Evolutionary conservation across 2,329 filamentous ascomycete genomes (phyloP).

Genomic region (Camillea tinctor): DNA sequence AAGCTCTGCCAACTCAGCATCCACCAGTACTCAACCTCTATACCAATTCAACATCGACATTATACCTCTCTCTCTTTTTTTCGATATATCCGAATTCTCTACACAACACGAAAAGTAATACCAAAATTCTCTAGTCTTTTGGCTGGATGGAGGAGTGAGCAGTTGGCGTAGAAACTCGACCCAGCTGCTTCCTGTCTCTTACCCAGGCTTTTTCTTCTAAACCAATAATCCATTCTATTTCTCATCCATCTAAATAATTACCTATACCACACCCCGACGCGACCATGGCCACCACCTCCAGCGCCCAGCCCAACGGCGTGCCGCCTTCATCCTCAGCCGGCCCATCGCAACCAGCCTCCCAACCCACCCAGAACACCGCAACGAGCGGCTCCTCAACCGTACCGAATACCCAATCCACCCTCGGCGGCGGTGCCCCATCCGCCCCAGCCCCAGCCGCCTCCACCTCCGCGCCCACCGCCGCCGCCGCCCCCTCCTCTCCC

Average conservation of each 20-base stretch:
- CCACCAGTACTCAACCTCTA: not conserved
- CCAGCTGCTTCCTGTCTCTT: too few relatives aligned
- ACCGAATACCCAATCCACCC: slow-evolving; percentile 23
- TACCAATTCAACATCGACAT: not conserved
- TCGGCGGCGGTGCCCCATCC: slow-evolving; percentile 4
- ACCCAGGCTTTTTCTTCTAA: too few relatives aligned
- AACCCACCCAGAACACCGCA: slow-evolving; percentile 25
- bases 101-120: too few relatives aligned
- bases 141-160: not conserved
- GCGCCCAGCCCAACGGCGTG: slow-evolving; percentile 55
- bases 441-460: slow-evolving; percentile 7
- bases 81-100: not conserved
- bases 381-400: slow-evolving; percentile 35
- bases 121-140: too few relatives aligned
- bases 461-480: slow-evolving; percentile 14
- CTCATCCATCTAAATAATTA: not conserved
- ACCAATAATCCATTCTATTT: not conserved
- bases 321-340: slow-evolving; percentile 38
- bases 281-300: slow-evolving; percentile 33
- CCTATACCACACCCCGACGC: not conserved
- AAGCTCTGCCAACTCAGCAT: not conserved
- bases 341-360: slow-evolving; percentile 27
- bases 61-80: not conserved
- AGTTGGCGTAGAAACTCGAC: too few relatives aligned
- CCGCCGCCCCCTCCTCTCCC: slow-evolving; percentile 21